Percentiles rank a stretch among this genome's conserved stretches.
These are phyloP conservation scores for Verticillium alfalfae DNA, from an alignment of 2,329 filamentous ascomycete genomes.

Conservation along the genomic window DNA sequence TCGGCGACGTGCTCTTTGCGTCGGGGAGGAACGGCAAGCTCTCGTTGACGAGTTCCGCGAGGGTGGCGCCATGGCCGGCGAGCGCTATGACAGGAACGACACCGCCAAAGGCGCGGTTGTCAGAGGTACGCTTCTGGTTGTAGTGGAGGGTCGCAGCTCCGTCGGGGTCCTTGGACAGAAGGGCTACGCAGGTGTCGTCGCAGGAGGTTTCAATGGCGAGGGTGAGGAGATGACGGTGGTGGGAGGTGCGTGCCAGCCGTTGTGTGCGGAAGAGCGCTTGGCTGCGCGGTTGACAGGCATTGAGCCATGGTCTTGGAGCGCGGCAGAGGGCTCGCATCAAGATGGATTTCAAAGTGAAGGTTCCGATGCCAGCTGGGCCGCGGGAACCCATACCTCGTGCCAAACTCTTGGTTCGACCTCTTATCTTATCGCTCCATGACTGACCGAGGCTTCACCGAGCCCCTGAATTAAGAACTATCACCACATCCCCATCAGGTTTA, in stretches of 20 bases:
- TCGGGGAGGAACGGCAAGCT: conserved; percentile 51
- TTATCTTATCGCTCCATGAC: background rate
- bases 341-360: background rate
- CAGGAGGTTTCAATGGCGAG: conserved; percentile 81
- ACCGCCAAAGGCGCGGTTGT: conserved; percentile 69
- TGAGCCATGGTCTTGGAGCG: background rate
- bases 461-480: too few species aligned
- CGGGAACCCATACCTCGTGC: too few species aligned
- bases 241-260: background rate
- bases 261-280: background rate
- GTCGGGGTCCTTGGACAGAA: conserved; percentile 55
- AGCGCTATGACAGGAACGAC: conserved; percentile 76
- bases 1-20: background rate
- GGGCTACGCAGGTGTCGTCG: conserved; percentile 87
- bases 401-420: conserved; percentile 4
- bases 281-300: background rate
- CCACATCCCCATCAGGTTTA: too few species aligned
- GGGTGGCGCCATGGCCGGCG: conserved; percentile 65
- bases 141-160: conserved; percentile 59
- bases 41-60: conserved; percentile 62
- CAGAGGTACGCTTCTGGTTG: conserved; percentile 75
- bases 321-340: background rate
- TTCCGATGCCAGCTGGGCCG: too few species aligned
- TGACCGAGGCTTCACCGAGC: background rate
- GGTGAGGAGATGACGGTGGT: conserved; percentile 36